Evolutionary conservation across 495 filamentous ascomycete genomes (phyloP), one percentile per base, ranked within the genome.

Genomic region (Aspergillus diversus): DNA sequence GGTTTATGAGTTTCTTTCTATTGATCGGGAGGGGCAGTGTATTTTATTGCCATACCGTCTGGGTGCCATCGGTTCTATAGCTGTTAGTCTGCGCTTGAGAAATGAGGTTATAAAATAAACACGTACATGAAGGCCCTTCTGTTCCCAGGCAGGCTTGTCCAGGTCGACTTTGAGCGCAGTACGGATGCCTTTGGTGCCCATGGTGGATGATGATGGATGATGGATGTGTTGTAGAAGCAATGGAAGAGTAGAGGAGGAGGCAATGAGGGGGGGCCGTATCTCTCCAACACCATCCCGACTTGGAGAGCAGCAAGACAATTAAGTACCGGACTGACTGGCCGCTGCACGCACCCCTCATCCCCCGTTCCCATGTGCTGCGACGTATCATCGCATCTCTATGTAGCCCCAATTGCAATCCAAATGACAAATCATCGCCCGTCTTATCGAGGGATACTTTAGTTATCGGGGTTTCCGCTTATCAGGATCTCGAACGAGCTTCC

Each of bases 21-120:
- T 9, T 43, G 4, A 39, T 17, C 7, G 6, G 12, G 21, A 34
- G 7, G 8, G 33, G 15, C 11, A 35, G n/a, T 11, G 12, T 33
- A 37, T 12, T 61, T 51, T n/a, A 33, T 13, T 57, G 31, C 69
- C 82, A 37, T 80, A 92, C 92, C 88, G 66, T 97, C 93, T 39
- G 93, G 93, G 71, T 97, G 93, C 93, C 93, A 97, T 76, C 93
- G 79, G 72, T 97, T 97, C 91, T 94, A 66, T 21, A 52, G 34
- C 31, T 54, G 33, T 60, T n/a, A 61, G 53, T 15, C 16, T 8
- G 5, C 37, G 46, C 17, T 58, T 21, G n/a, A 64, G 33, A 13
- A 35, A 16, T 15, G 16, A 37, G 27, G 13, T 33, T 47, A 42
- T 16, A 8, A 51, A 43, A 65, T 42, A 6, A 5, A 34, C 16